Percentiles rank a stretch among this genome's conserved stretches.
Evolutionary conservation across 179 eudicot species (phyloP).

Genomic region (Corrigiola litoralis): DNA sequence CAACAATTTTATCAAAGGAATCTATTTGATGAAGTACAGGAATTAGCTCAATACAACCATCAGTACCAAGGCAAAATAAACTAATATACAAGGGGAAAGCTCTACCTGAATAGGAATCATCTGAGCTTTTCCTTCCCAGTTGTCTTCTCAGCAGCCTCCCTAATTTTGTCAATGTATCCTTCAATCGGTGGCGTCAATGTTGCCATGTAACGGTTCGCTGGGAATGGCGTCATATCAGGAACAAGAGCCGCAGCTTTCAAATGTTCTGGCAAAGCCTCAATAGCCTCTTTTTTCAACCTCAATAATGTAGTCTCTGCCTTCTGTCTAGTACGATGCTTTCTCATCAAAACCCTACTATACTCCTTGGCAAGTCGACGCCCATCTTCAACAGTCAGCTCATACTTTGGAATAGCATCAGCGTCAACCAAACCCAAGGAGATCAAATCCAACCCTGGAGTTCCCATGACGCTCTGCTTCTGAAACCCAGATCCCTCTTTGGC

Average conservation of each 20-base stretch:
- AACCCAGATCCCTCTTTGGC: constrained; percentile 32
- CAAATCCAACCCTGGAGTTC: constrained; percentile 72
- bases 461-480: constrained; percentile 37
- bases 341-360: constrained; percentile 86
- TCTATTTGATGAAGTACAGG: background rate
- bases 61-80: background rate
- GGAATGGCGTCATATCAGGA: constrained; percentile 76
- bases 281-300: constrained; percentile 84
- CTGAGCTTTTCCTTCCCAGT: constrained; percentile 68
- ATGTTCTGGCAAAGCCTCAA: constrained; percentile 80
- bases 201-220: constrained; percentile 73
- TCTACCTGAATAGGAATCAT: constrained; percentile 33
- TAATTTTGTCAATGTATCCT: constrained; percentile 79
- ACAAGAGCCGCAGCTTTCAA: constrained; percentile 72
- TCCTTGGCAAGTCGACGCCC: constrained; percentile 83
- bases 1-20: background rate
- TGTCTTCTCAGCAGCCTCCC: constrained; percentile 68
- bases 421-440: constrained; percentile 74
- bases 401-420: constrained; percentile 65
- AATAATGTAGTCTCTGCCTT: constrained; percentile 68
- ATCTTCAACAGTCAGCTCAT: constrained; percentile 83
- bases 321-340: constrained; percentile 76
- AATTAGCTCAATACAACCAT: background rate
- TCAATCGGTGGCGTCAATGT: constrained; percentile 91
- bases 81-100: background rate